Evolutionary conservation across 2,329 filamentous ascomycete genomes (phyloP).

Genomic region (Aureobasidium sp.): DNA sequence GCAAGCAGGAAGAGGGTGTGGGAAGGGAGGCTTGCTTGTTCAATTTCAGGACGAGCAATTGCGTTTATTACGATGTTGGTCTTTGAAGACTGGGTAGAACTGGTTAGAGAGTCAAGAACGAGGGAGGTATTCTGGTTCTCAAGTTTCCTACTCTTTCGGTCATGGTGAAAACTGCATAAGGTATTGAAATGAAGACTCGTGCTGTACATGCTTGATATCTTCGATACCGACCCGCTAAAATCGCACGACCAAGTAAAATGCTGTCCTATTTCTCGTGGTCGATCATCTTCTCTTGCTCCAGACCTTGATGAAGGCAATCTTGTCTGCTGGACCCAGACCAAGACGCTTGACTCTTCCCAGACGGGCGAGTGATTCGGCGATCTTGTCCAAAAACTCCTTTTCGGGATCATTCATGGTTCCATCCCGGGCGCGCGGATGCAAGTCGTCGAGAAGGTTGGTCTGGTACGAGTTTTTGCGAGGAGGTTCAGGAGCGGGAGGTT

Average conservation of each 20-base stretch:
- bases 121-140: no score
- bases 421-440: conserved; percentile 28
- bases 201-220: background rate
- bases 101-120: no score
- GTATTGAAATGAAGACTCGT: background rate
- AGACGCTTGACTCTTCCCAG: conserved; percentile 84
- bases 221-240: background rate
- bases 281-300: conserved; percentile 41
- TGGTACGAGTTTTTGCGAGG: conserved; percentile 31
- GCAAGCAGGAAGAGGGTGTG: conserved; percentile 28
- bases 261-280: background rate
- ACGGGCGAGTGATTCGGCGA: conserved; percentile 80
- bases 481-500: conserved; percentile 23
- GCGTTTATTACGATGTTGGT: conserved; percentile 76
- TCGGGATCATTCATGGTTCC: conserved; percentile 48
- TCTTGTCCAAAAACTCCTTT: conserved; percentile 63
- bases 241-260: background rate
- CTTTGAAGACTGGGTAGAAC: no score
- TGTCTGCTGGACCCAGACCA: conserved; percentile 74
- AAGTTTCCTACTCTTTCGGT: no score
- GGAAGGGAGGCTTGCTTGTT: conserved; percentile 77
- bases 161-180: background rate
- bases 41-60: conserved; percentile 79
- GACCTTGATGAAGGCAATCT: conserved; percentile 70
- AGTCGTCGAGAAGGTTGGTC: conserved; percentile 41